Base-by-base conservation (phyloP, 768 basidiomycete genomes). In the Mrakia hoshinonis region DNA sequence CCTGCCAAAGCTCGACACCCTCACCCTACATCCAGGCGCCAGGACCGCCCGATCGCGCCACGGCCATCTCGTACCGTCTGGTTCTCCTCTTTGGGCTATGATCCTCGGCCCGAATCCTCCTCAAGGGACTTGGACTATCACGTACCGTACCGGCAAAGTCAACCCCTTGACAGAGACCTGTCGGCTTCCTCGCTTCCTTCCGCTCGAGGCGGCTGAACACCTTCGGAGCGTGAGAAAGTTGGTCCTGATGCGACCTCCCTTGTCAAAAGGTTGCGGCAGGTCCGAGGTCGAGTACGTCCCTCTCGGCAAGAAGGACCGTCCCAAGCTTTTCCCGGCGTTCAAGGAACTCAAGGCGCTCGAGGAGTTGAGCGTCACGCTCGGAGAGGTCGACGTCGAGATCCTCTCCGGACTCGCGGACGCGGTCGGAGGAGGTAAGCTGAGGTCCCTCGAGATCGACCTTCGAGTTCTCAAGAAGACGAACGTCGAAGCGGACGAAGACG, bases 261-360 rank as follows among this genome's bases (percentile, higher is more conserved):
- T 24, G 51, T n/a, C 7, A 1, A 26, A 52, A 7, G n/a, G n/a
- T n/a, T n/a, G n/a, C n/a, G n/a, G n/a, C n/a, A 26, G 51, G 4
- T n/a, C n/a, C 22, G 20, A 52, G 51, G 12, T 24, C n/a, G 51
- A 52, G 51, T 52, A 29, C n/a, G 51, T 52, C 13, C 51, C 51
- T 10, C 29, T 52, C n/a, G 51, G 51, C n/a, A 52, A 29, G 51
- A 52, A 52, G 51, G 51, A 52, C n/a, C n/a, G n/a, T n/a, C n/a
- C n/a, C 22, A 13, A 52, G 51, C n/a, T 52, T n/a, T 52, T 52
- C 51, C n/a, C n/a, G n/a, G 51, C n/a, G n/a, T 52, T 52, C n/a
- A 52, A 52, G 51, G 51, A 29, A 10, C 29, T 52, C n/a, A 52
- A 52, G 29, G n/a, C n/a, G 51, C 18, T 52, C n/a, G 29, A 29